Evolutionary conservation across 2,329 filamentous ascomycete genomes (phyloP).

Genomic region (Orbilia javanica): DNA sequence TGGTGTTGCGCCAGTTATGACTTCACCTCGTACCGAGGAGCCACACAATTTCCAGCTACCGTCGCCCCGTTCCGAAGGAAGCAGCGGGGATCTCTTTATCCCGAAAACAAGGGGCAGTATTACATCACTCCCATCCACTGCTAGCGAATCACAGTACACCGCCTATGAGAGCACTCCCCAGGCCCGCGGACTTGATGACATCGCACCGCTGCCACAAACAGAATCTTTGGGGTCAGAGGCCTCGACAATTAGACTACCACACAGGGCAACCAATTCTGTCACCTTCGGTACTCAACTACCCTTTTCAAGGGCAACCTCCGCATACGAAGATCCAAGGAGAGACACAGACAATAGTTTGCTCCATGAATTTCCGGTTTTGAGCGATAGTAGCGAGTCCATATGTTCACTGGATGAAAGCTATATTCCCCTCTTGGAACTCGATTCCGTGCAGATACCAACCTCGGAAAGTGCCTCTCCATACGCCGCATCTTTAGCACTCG

Average conservation of each 20-base stretch:
- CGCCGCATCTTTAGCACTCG: slow-evolving; percentile 45
- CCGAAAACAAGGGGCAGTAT: slow-evolving; percentile 11
- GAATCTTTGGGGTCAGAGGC: slow-evolving; percentile 11
- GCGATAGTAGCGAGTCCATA: slow-evolving; percentile 13
- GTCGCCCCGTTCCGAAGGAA: slow-evolving; percentile 30
- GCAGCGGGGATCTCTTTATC: slow-evolving; percentile 1
- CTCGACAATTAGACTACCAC: not conserved
- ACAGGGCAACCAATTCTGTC: not conserved
- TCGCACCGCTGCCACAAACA: not conserved
- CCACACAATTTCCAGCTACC: slow-evolving; percentile 34
- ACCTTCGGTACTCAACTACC: slow-evolving; percentile 16
- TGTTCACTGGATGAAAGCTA: slow-evolving; percentile 12
- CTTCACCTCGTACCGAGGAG: not conserved
- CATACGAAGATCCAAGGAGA: slow-evolving; percentile 8
- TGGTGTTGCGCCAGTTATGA: not conserved
- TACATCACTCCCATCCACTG: slow-evolving; percentile 29
- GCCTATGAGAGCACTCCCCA: not conserved
- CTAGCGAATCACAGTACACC: slow-evolving; percentile 6
- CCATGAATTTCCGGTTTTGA: slow-evolving; percentile 12
- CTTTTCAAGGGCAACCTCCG: slow-evolving; percentile 30
- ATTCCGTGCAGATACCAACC: slow-evolving; percentile 19
- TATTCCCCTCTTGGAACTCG: not conserved
- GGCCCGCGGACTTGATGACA: not conserved
- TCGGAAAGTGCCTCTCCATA: slow-evolving; percentile 40
- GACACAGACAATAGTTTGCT: not conserved